phyloP scores from a whole-genome alignment of 208 protist species.

The Trypanosoma congolense region DNA sequence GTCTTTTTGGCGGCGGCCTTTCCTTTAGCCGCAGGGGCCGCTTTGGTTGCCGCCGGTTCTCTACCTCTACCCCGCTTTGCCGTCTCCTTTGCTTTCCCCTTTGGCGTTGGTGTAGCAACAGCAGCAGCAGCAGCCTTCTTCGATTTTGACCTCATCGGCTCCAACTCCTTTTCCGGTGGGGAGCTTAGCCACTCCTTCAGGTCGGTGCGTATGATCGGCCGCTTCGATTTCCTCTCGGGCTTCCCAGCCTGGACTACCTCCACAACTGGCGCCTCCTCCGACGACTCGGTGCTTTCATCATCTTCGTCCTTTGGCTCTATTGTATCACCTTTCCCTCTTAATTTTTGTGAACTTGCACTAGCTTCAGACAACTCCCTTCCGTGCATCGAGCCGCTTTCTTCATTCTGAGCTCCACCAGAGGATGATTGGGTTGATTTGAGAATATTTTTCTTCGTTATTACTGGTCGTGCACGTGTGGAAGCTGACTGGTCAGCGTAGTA shows the following conservation, averaged over 20 bases:
- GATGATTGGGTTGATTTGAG: constrained; percentile 6
- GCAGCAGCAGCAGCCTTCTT: constrained; percentile 23
- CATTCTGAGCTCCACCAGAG: constrained; percentile 2
- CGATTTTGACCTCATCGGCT: constrained; percentile 2
- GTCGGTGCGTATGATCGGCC: constrained; percentile 19
- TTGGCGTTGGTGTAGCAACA: constrained; percentile 17
- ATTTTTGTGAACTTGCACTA: constrained; percentile 24
- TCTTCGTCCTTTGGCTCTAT: constrained; percentile 48
- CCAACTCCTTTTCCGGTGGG: constrained; percentile 30
- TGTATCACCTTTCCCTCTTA: constrained; percentile 42
- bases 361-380: constrained; percentile 3
- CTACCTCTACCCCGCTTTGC: constrained; percentile 14
- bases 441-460: constrained; percentile 21
- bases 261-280: neutral
- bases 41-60: constrained; percentile 1
- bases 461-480: constrained; percentile 10
- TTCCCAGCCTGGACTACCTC: constrained; percentile 11
- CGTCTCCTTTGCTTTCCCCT: constrained; percentile 17
- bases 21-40: constrained; percentile 12
- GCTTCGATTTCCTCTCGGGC: neutral
- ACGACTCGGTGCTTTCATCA: constrained; percentile 11
- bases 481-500: constrained; percentile 45
- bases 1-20: constrained; percentile 4
- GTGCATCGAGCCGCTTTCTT: constrained; percentile 15
- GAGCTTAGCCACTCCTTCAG: constrained; percentile 79